Conservation (phyloP, 2,329 filamentous ascomycete species). For the Colletotrichum trifolii region DNA sequence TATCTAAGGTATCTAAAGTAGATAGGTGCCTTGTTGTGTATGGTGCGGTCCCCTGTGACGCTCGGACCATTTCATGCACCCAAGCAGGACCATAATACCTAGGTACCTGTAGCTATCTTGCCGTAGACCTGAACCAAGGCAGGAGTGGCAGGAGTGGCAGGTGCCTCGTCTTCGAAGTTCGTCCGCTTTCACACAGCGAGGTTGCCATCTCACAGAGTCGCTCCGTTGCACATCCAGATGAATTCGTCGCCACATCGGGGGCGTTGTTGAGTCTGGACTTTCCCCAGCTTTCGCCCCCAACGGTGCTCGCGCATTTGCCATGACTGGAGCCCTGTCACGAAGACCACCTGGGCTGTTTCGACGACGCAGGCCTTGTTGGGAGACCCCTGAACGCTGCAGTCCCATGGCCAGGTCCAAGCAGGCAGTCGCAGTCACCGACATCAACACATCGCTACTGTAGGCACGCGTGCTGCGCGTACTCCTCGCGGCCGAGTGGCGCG, state of each 20-base stretch:
- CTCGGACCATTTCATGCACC: too few relatives aligned
- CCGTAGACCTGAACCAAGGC: too few relatives aligned
- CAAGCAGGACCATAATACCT: too few relatives aligned
- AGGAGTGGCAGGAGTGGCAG: too few relatives aligned
- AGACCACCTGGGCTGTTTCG: slow-evolving; percentile 24
- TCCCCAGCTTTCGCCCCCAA: slow-evolving; percentile 13
- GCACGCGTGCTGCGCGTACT: too few relatives aligned
- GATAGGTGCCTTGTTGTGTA: too few relatives aligned
- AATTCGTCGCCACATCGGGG: not conserved
- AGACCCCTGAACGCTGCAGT: slow-evolving; percentile 25
- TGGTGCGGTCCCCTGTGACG: too few relatives aligned
- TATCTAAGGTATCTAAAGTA: too few relatives aligned
- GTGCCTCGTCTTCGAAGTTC: too few relatives aligned
- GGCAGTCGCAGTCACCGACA: slow-evolving; percentile 14
- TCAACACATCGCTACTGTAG: not conserved
- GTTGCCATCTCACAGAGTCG: too few relatives aligned
- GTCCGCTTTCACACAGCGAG: too few relatives aligned
- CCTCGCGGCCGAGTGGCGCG: not conserved
- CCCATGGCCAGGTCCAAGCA: slow-evolving; percentile 27
- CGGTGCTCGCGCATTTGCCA: slow-evolving; percentile 13
- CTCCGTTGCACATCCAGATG: not conserved
- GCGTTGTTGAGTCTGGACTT: not conserved
- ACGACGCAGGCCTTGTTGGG: slow-evolving; percentile 25
- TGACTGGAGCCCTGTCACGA: slow-evolving; percentile 15
- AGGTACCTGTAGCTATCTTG: too few relatives aligned